Percentiles rank a stretch among this genome's conserved stretches.
phyloP scores from a whole-genome alignment of 2,329 filamentous ascomycete genomes.

The Trichoderma hamatum region DNA sequence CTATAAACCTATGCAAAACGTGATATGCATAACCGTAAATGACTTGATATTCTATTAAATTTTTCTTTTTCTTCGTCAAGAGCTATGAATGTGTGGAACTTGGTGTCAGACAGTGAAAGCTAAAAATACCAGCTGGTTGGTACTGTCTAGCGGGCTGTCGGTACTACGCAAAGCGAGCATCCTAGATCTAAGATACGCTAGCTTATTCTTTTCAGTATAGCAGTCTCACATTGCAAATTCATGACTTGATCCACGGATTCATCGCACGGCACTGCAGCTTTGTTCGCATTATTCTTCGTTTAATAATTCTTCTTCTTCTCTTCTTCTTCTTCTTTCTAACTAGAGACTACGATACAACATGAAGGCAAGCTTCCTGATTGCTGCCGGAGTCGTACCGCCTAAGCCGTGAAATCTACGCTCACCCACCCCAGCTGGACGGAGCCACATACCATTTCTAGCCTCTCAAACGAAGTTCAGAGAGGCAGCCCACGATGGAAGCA shows the following conservation, averaged over 20 bases:
- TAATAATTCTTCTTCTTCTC: too few species aligned
- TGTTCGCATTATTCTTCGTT: neutral
- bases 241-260: neutral
- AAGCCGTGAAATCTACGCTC: constrained; percentile 12
- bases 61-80: neutral
- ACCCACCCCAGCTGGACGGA: neutral
- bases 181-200: neutral
- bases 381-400: neutral
- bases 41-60: neutral
- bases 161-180: neutral
- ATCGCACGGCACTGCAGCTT: neutral
- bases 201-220: neutral
- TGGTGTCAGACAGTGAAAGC: neutral
- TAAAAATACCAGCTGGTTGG: constrained; percentile 5
- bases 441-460: neutral
- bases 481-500: constrained; percentile 43
- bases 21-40: neutral
- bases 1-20: neutral
- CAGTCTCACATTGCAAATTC: neutral
- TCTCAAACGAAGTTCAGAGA: neutral
- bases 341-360: neutral
- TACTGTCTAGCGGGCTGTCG: neutral
- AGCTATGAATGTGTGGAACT: neutral
- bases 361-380: constrained; percentile 5
- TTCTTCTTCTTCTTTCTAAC: neutral